phyloP scores from a whole-genome alignment of 1,284 basidiomycete genomes.

The Laetiporus sulphureus region DNA sequence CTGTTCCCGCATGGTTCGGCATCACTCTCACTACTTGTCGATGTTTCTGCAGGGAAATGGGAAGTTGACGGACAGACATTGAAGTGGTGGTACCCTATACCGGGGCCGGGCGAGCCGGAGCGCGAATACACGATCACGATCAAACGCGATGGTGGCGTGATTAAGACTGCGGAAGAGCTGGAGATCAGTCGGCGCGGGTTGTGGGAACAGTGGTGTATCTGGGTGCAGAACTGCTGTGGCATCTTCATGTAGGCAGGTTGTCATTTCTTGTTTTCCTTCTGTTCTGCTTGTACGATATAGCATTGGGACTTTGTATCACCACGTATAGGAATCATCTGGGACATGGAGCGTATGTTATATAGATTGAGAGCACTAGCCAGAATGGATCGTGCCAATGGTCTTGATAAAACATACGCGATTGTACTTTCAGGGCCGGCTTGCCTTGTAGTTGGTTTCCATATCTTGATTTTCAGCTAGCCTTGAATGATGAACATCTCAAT shows the following conservation, averaged over 20 bases:
- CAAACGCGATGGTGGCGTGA: constrained; percentile 53
- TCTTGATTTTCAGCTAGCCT: too few relatives aligned
- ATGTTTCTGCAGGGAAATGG: constrained; percentile 64
- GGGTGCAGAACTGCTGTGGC: constrained; percentile 12
- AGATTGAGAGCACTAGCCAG: too few relatives aligned
- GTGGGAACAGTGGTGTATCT: constrained; percentile 6
- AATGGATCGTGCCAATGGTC: too few relatives aligned
- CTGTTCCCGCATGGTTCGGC: constrained; percentile 8
- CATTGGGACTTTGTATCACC: too few relatives aligned
- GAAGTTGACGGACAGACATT: constrained; percentile 66
- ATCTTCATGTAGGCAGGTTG: constrained; percentile 15
- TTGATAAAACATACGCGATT: too few relatives aligned
- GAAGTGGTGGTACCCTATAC: constrained; percentile 82
- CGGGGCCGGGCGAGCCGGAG: constrained; percentile 37
- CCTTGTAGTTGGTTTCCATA: too few relatives aligned
- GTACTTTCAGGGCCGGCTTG: too few relatives aligned
- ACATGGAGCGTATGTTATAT: too few relatives aligned
- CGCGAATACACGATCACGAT: constrained; percentile 63
- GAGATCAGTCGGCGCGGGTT: constrained; percentile 2
- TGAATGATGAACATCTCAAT: too few relatives aligned
- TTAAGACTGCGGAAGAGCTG: constrained; percentile 30
- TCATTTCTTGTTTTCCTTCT: too few relatives aligned
- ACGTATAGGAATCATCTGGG: too few relatives aligned
- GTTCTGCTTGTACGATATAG: too few relatives aligned
- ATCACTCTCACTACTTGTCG: constrained; percentile 37